Base-by-base conservation (phyloP, 2,329 filamentous ascomycete species). In the Pyrenochaeta sp. region DNA sequence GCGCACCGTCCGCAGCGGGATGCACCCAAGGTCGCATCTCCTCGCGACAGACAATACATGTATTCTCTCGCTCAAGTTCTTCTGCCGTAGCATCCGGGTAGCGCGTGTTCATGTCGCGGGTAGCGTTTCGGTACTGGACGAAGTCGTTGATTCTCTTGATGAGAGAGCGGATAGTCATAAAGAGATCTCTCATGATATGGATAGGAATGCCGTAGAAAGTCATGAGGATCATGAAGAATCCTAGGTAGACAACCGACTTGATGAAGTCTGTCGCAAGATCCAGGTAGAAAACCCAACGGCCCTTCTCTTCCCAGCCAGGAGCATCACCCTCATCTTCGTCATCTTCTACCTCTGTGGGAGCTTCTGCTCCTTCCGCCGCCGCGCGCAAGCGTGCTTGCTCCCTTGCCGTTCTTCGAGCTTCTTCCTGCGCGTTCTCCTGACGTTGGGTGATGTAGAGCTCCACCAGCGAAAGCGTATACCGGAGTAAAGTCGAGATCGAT, bases 41-140 rank as follows among this genome's bases (percentile, higher is more conserved):
- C 76, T 99, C 95, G 59, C 95, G 88, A 77, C 95, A 99, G 54
- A 99, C 97, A 68, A 99, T 99, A 77, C 95, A 99, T 2, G 95
- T 96, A 71, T 96, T 92, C 74, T 97, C 94, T 48, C 91, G 85
- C 28, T 84, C 82, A 25, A 99, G 86, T 65, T 99, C 94, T 65
- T 96, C 92, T 1, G 86, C 84, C 1, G 91, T 97, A 1, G 95
- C 95, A 75, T 99, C 95, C 4, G 91, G 91, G 74, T 97, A 98
- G 69, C 87, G 83, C 59, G 87, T 87, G 72, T 96, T 95, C 93
- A 99, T 98, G 74, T 98, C 92, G 66, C 90, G 86, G 2, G 96
- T 93, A 2, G 95, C 95, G 71, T 92, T 92, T 56, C 93, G 89
- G 76, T 98, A 99, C 59, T 92, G 89, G 64, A 97, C 81, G 65